Conservation (phyloP, 2,329 filamentous ascomycete genomes). For the Cytospora piceae region DNA sequence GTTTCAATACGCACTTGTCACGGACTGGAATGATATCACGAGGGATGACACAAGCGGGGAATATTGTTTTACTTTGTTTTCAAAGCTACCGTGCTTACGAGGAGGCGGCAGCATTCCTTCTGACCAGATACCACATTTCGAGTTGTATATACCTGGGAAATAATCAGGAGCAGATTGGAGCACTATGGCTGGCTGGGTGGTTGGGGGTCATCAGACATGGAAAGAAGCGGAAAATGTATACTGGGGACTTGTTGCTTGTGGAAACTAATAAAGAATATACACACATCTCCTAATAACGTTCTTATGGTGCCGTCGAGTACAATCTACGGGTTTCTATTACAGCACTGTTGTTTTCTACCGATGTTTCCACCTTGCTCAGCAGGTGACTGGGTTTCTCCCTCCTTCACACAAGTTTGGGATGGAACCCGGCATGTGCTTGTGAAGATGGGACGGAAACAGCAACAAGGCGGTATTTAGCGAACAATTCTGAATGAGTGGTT, state of each 20-base stretch:
- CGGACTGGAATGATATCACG: constrained; percentile 10
- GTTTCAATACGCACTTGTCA: neutral
- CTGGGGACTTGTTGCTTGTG: neutral
- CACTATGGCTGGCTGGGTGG: neutral
- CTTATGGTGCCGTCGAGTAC: neutral
- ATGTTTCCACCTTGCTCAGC: neutral
- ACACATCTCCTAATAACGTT: neutral
- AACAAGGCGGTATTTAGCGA: neutral
- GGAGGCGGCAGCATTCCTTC: neutral
- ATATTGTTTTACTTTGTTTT: neutral
- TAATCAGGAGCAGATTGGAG: neutral
- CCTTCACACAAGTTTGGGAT: neutral
- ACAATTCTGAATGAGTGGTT: neutral
- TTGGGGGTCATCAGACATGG: neutral
- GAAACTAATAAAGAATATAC: neutral
- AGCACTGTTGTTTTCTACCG: no score
- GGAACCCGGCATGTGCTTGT: neutral
- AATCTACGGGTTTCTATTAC: no score
- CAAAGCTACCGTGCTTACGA: neutral
- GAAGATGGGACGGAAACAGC: neutral
- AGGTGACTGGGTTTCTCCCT: neutral
- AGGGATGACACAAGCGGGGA: neutral
- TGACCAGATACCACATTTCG: constrained; percentile 1
- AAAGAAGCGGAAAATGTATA: neutral
- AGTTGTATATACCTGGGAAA: neutral